These are phyloP conservation scores for Candida neerlandica DNA, from an alignment of 1,139 yeast species.

Conservation along the genomic window DNA sequence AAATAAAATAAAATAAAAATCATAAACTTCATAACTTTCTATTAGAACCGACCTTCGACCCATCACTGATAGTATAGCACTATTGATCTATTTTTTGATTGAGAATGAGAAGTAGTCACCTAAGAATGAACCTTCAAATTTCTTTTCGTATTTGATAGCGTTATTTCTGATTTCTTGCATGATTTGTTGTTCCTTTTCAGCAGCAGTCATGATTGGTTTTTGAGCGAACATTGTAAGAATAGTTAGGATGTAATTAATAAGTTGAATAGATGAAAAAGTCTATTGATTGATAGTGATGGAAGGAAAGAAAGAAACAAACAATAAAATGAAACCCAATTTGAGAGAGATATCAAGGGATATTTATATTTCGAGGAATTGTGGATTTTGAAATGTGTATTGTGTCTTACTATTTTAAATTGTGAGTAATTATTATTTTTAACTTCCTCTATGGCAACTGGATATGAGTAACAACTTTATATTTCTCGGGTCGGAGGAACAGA, in stretches of 20 bases:
- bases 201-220: slow-evolving; percentile 32
- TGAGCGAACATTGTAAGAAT: slow-evolving; percentile 18
- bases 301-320: neutral
- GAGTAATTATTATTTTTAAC: neutral
- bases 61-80: neutral
- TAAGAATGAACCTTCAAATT: slow-evolving; percentile 46
- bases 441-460: too few relatives aligned
- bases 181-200: slow-evolving; percentile 52
- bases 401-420: neutral
- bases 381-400: too few relatives aligned
- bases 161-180: slow-evolving; percentile 49
- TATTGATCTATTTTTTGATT: slow-evolving; percentile 17
- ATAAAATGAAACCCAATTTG: neutral
- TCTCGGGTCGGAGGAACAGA: slow-evolving; percentile 3
- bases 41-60: neutral
- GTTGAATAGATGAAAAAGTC: neutral
- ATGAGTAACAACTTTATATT: neutral
- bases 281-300: neutral
- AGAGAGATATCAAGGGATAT: neutral
- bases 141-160: slow-evolving; percentile 39
- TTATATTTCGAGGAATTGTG: neutral
- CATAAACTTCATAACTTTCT: slow-evolving; percentile 3
- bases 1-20: neutral
- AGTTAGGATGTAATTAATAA: neutral
- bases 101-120: slow-evolving; percentile 48